A percentile compares a stretch with the other conserved stretches of the same genome.
phyloP scores from a whole-genome alignment of 805 yeast genomes.

The Lachancea dasiensis region DNA sequence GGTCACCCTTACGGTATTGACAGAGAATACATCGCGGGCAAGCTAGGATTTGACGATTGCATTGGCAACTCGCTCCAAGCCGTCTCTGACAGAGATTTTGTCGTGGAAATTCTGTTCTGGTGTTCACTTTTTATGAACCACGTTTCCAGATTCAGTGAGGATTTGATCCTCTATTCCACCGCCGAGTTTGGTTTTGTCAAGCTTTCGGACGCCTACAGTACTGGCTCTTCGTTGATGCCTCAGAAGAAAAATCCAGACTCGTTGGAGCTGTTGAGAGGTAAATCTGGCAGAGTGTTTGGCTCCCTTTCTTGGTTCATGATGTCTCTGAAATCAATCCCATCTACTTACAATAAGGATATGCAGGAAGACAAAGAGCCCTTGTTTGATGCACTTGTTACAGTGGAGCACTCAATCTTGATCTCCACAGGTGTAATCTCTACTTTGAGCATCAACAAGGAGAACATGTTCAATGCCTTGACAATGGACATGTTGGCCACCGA shows the following conservation, averaged over 20 bases:
- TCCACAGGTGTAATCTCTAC: conserved; percentile 97
- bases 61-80: conserved; percentile 97
- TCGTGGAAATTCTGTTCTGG: conserved; percentile 95
- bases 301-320: conserved; percentile 91
- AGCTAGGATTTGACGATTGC: conserved; percentile 73
- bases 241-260: conserved; percentile 99
- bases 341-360: conserved; percentile 96
- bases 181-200: conserved; percentile 95
- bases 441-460: conserved; percentile 59
- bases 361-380: conserved; percentile 99
- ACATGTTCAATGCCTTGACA: conserved; percentile 83
- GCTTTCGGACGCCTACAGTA: conserved; percentile 95
- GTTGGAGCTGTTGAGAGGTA: conserved; percentile 90
- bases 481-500: conserved; percentile 99
- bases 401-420: conserved; percentile 87
- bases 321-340: conserved; percentile 93
- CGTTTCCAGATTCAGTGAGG: conserved; percentile 90
- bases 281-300: conserved; percentile 96
- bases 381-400: conserved; percentile 83
- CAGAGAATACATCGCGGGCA: conserved; percentile 78
- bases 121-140: conserved; percentile 91
- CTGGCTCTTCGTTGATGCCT: conserved; percentile 98
- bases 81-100: conserved; percentile 95
- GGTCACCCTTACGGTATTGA: conserved; percentile 99
- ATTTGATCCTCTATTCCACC: conserved; percentile 89